Base-by-base conservation (phyloP, 176 grass and related monocot species). In the Juncus inflexus region DNA sequence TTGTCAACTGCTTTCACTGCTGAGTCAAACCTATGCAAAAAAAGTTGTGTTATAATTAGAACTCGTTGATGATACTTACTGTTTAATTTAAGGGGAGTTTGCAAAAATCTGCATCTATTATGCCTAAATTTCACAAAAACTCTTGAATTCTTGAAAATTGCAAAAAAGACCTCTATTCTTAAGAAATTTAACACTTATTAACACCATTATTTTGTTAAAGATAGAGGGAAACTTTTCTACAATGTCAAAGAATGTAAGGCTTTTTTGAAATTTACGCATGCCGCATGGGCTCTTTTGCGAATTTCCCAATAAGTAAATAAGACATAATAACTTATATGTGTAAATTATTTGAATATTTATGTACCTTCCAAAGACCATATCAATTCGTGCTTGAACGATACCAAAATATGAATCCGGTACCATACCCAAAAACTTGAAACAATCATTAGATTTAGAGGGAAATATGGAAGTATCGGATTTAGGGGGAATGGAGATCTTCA, bases 351-450 rank as follows among this genome's bases (percentile, higher is more conserved):
- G 15, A 36, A 37, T 15, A 12, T 63, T 63, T 64, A 5, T 15
- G n/a, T 57, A 95, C 90, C 86, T 90, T 84, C 86, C 86, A 14
- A 90, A 58, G 71, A 83, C 86, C 86, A 95, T 75, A 55, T 87
- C 79, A 69, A 95, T 78, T 78, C 84, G 86, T 3, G 91, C 86
- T 71, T 74, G 76, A 16, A 95, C 86, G 51, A 82, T 52, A 64
- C 64, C 74, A 0, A 90, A 42, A 64, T 90, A 95, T 35, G 91
- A 81, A 76, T 82, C 64, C 12, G 73, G 70, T 52, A 39, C 9
- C 81, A 90, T 95, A 12, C 86, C 83, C 9, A 81, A 84, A 42
- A 77, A 62, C 50, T 57, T 70, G n/a, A 3, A 11, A 11, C 37
- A 53, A 75, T 84, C 42, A 28, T 1, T 28, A 67, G 67, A 72